phyloP scores from a whole-genome alignment of 805 yeast genomes.

The Teunomyces aglyptinius region DNA sequence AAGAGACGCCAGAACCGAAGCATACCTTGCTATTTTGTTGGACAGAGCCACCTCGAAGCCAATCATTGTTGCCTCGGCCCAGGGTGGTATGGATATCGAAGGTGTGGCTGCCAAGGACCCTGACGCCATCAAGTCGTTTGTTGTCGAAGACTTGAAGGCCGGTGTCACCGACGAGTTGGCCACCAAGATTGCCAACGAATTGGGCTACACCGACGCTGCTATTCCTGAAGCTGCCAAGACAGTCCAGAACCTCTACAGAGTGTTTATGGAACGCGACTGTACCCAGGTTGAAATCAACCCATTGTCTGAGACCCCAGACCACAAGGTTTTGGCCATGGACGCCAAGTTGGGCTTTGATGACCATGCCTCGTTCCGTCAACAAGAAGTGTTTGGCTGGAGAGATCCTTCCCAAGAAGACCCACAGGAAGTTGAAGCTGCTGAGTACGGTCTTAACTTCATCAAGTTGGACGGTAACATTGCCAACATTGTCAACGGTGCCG shows the following conservation, averaged over 20 bases:
- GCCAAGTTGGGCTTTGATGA: constrained; percentile 99
- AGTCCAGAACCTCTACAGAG: constrained; percentile 81
- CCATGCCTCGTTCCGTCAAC: constrained; percentile 91
- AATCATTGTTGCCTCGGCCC: constrained; percentile 90
- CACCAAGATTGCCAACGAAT: constrained; percentile 66
- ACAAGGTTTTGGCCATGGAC: constrained; percentile 95
- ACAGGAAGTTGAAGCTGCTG: constrained; percentile 89
- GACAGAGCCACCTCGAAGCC: constrained; percentile 92
- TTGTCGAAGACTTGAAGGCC: constrained; percentile 60
- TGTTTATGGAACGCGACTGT: constrained; percentile 88
- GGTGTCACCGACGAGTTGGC: constrained; percentile 85
- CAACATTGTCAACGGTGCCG: constrained; percentile 99
- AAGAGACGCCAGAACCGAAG: constrained; percentile 90
- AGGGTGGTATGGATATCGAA: constrained; percentile 99
- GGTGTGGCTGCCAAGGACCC: constrained; percentile 95
- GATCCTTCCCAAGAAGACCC: constrained; percentile 97
- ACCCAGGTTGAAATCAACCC: constrained; percentile 99
- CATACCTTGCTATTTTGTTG: constrained; percentile 90
- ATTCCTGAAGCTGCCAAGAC: constrained; percentile 84
- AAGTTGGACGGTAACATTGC: constrained; percentile 98
- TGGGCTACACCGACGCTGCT: constrained; percentile 80
- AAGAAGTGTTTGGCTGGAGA: constrained; percentile 95
- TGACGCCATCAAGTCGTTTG: constrained; percentile 84
- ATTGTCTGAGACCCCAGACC: constrained; percentile 86
- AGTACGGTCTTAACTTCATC: constrained; percentile 91